Conservation (phyloP, 306 rosid genomes). For the Pterocarpus macrocarpus region DNA sequence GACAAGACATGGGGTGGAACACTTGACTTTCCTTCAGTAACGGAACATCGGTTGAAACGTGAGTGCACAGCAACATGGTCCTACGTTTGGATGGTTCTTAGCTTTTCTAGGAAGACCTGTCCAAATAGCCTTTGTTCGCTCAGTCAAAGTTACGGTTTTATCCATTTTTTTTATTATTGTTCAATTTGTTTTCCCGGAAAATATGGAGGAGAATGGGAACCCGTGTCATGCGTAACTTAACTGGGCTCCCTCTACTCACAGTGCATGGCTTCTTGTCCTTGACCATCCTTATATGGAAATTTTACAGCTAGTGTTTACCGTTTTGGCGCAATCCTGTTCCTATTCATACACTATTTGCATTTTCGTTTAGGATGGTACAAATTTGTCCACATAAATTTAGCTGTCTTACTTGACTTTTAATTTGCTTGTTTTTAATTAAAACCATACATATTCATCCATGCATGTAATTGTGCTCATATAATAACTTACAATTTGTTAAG, state of each 20-base stretch:
- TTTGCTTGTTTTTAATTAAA: background rate
- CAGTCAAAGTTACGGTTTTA: conserved; percentile 21
- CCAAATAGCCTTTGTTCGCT: conserved; percentile 18
- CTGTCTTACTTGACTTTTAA: background rate
- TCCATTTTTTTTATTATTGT: background rate
- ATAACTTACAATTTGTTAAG: background rate
- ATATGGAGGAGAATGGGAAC: background rate
- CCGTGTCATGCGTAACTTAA: too few relatives aligned
- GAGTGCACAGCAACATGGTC: conserved; percentile 14
- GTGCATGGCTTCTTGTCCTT: too few relatives aligned
- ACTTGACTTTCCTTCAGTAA: conserved; percentile 26
- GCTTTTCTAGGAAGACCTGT: conserved; percentile 45
- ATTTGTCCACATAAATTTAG: background rate
- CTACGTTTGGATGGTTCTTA: conserved; percentile 44
- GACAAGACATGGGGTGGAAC: conserved; percentile 12
- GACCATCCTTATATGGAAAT: background rate
- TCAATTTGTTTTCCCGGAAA: conserved; percentile 29
- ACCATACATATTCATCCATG: background rate
- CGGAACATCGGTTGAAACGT: background rate
- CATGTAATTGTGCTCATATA: background rate
- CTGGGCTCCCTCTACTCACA: too few relatives aligned
- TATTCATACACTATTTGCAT: background rate
- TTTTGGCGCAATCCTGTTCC: background rate
- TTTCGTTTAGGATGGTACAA: background rate
- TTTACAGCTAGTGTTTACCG: background rate